These are phyloP conservation scores for Penicillium paneum DNA, from an alignment of 2,329 filamentous ascomycete species.

Conservation along the genomic window DNA sequence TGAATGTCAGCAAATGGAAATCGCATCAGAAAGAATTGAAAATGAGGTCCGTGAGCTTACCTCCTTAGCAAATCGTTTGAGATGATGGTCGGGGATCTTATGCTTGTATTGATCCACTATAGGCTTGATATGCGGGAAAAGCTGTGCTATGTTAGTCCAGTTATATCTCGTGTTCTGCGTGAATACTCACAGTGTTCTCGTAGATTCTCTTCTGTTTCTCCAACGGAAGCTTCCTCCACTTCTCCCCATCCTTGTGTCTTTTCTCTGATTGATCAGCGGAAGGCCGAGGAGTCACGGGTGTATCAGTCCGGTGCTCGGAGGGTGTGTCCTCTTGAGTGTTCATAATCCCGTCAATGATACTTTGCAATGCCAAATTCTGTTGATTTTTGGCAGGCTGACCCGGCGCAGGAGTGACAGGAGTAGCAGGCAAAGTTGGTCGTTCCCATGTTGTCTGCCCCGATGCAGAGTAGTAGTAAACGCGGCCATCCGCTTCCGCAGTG, in stretches of 20 bases:
- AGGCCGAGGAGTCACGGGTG: slow-evolving; percentile 62
- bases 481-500: slow-evolving; percentile 64
- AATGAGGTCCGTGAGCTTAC: slow-evolving; percentile 32
- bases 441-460: slow-evolving; percentile 78
- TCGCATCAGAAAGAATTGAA: slow-evolving; percentile 13
- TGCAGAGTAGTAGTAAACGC: slow-evolving; percentile 81
- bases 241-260: slow-evolving; percentile 46
- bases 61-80: slow-evolving; percentile 64
- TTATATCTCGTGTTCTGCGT: neutral
- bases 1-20: neutral
- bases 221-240: slow-evolving; percentile 43
- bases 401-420: slow-evolving; percentile 52
- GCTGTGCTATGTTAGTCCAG: slow-evolving; percentile 47
- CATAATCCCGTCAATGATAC: slow-evolving; percentile 80
- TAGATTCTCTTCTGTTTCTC: slow-evolving; percentile 96
- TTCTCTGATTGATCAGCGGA: slow-evolving; percentile 51
- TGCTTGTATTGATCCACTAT: slow-evolving; percentile 83
- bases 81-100: slow-evolving; percentile 76
- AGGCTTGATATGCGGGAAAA: slow-evolving; percentile 80
- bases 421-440: slow-evolving; percentile 67
- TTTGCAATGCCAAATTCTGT: slow-evolving; percentile 73
- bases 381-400: slow-evolving; percentile 59
- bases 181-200: slow-evolving; percentile 74
- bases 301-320: slow-evolving; percentile 49
- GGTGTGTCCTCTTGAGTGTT: slow-evolving; percentile 61